These are phyloP conservation scores for Phytophthora sansomeana DNA, from an alignment of 352 stramenopile genomes.

Conservation along the genomic window DNA sequence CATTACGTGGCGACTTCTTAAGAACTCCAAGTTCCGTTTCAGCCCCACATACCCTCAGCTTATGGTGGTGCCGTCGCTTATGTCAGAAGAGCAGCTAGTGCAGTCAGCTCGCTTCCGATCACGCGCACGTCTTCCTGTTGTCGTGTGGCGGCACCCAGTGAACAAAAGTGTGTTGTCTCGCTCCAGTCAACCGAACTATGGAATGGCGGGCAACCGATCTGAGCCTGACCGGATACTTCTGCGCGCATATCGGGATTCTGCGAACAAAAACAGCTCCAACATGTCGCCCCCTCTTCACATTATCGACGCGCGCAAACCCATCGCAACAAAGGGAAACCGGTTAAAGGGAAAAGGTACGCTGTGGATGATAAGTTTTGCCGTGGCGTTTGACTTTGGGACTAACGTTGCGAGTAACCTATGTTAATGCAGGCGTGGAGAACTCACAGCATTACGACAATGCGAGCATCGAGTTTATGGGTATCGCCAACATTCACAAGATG, in stretches of 20 bases:
- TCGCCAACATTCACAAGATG: conserved; percentile 99
- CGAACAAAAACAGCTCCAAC: conserved; percentile 77
- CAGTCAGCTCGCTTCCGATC: conserved; percentile 92
- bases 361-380: neutral
- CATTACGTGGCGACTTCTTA: conserved; percentile 87
- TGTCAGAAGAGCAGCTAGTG: conserved; percentile 93
- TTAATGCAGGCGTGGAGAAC: conserved; percentile 93
- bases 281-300: conserved; percentile 84
- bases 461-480: conserved; percentile 97
- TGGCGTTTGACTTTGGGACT: neutral
- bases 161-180: conserved; percentile 96
- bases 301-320: conserved; percentile 83
- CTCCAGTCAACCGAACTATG: conserved; percentile 96
- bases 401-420: conserved; percentile 6
- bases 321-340: conserved; percentile 84
- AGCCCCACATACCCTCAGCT: conserved; percentile 96
- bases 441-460: conserved; percentile 96
- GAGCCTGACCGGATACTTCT: conserved; percentile 93
- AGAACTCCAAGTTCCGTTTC: conserved; percentile 93
- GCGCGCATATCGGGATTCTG: conserved; percentile 85
- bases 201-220: conserved; percentile 95
- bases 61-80: conserved; percentile 94
- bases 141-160: conserved; percentile 93
- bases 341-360: conserved; percentile 81
- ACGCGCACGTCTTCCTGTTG: conserved; percentile 91